Conservation (phyloP, 805 yeast species). For the Zygosaccharomyces pseudorouxii region DNA sequence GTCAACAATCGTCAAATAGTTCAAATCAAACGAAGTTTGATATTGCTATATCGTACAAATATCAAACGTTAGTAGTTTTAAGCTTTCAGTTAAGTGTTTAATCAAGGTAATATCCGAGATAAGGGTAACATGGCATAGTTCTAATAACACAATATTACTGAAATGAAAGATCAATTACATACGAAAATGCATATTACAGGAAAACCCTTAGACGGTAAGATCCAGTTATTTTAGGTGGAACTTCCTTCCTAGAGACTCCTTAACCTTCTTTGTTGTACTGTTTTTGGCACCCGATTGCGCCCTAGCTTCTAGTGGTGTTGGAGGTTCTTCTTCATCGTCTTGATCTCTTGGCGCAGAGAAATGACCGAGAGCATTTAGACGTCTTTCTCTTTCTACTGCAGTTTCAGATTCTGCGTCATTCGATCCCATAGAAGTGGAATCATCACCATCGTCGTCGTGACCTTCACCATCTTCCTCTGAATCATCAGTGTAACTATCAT, state of each 20-base stretch:
- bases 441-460: conserved; percentile 13
- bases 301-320: conserved; percentile 9
- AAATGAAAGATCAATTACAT: neutral
- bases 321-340: conserved; percentile 47
- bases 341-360: conserved; percentile 38
- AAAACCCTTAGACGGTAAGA: too few species aligned
- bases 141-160: neutral
- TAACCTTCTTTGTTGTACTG: conserved; percentile 15
- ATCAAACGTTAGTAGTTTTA: too few species aligned
- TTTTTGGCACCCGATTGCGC: conserved; percentile 3
- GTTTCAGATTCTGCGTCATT: conserved; percentile 45
- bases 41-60: neutral
- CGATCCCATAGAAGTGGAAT: conserved; percentile 18
- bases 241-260: conserved; percentile 16
- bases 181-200: neutral
- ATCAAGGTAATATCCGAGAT: neutral
- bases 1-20: neutral
- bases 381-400: conserved; percentile 58
- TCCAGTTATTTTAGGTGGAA: conserved; percentile 9
- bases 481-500: conserved; percentile 17
- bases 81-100: neutral
- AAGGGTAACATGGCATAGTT: neutral
- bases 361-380: conserved; percentile 54
- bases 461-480: conserved; percentile 27
- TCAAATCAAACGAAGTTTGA: neutral